These are phyloP conservation scores for Daldinia sp. DNA, from an alignment of 2,329 filamentous ascomycete species.

Conservation along the genomic window DNA sequence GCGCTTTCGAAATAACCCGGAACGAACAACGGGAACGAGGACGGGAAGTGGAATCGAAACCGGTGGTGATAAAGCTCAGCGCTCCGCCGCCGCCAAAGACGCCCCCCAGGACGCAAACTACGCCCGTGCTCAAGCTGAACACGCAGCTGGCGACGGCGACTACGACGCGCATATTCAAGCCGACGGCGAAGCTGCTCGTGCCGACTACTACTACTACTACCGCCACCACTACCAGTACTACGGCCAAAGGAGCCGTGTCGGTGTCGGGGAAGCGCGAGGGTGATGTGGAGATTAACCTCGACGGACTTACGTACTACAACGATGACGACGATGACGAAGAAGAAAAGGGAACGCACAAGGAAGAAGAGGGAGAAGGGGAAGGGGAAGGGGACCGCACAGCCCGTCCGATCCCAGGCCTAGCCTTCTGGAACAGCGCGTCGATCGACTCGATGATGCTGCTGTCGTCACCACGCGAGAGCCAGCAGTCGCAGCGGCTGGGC, in stretches of 20 bases:
- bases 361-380: constrained; percentile 44
- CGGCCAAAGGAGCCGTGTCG: no score
- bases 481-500: constrained; percentile 52
- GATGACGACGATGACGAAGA: background rate
- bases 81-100: constrained; percentile 36
- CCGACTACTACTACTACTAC: background rate
- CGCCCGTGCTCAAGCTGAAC: constrained; percentile 47
- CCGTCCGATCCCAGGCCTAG: constrained; percentile 34
- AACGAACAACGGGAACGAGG: constrained; percentile 38
- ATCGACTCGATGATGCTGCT: constrained; percentile 61
- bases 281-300: constrained; percentile 28
- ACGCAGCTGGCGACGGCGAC: constrained; percentile 46
- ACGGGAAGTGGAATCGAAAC: constrained; percentile 41
- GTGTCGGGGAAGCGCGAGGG: background rate
- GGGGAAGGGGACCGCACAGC: constrained; percentile 51
- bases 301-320: background rate
- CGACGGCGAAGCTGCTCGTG: constrained; percentile 39
- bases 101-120: constrained; percentile 40
- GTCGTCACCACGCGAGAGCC: constrained; percentile 34
- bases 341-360: no score
- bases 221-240: no score
- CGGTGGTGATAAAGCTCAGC: constrained; percentile 46
- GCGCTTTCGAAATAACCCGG: constrained; percentile 59
- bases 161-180: constrained; percentile 39
- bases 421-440: constrained; percentile 49